phyloP scores from a whole-genome alignment of 176 grass and related monocot species.

The Elymus sibiricus region DNA sequence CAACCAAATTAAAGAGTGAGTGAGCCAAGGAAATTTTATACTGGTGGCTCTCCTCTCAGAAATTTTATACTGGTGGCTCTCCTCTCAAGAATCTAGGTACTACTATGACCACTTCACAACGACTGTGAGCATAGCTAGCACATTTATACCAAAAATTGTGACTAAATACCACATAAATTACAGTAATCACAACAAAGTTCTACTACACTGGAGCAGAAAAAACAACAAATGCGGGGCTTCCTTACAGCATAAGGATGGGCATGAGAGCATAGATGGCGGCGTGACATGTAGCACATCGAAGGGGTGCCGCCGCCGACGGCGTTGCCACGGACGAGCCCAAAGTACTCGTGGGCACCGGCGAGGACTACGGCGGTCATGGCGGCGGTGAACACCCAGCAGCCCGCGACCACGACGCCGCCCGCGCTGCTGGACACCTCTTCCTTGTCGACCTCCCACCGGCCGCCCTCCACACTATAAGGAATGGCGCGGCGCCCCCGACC shows the following conservation, averaged over 20 bases:
- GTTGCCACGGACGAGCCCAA: slow-evolving; percentile 63
- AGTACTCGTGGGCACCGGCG: slow-evolving; percentile 63
- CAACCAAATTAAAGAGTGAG: neutral
- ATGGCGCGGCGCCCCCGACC: too few species aligned
- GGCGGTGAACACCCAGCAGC: slow-evolving; percentile 67
- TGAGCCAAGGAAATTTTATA: neutral
- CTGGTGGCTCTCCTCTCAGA: neutral
- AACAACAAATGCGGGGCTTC: neutral
- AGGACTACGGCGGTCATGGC: slow-evolving; percentile 45
- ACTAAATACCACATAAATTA: neutral
- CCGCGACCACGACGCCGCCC: slow-evolving; percentile 63
- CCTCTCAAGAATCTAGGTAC: neutral
- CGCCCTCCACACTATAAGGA: too few species aligned
- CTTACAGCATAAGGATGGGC: slow-evolving; percentile 79
- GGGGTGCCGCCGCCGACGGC: slow-evolving; percentile 39
- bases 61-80: neutral
- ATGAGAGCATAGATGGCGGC: slow-evolving; percentile 71
- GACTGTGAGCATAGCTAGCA: neutral
- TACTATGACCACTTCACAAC: neutral
- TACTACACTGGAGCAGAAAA: neutral
- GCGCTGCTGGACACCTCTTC: neutral
- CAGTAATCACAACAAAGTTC: neutral
- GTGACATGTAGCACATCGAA: slow-evolving; percentile 69
- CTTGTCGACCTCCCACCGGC: too few species aligned
- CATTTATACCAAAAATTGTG: neutral